Evolutionary conservation across 139 green algal genomes (phyloP).

Genomic region (Ettlia oleoabundans): DNA sequence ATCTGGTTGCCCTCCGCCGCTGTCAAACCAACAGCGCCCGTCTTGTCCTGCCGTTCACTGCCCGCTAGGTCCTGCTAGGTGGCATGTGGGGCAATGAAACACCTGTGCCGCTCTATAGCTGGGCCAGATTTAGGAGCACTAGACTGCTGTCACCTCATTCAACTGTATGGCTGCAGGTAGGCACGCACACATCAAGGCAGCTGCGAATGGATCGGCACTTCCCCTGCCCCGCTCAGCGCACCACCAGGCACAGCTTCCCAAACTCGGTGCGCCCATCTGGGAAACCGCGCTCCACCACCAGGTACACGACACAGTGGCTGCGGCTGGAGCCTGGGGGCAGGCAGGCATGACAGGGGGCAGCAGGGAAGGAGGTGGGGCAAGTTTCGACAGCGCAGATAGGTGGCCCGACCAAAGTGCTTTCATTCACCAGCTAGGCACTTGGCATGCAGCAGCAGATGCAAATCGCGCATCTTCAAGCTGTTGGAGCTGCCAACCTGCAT

Average conservation of each 20-base stretch:
- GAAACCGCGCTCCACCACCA: constrained; percentile 61
- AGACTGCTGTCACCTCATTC: neutral
- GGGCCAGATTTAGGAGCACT: neutral
- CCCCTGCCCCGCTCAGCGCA: neutral
- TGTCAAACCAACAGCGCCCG: constrained; percentile 55
- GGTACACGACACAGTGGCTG: constrained; percentile 75
- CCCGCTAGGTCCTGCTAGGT: constrained; percentile 74
- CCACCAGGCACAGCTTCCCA: constrained; percentile 77
- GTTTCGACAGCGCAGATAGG: too few relatives aligned
- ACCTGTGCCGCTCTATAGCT: too few relatives aligned
- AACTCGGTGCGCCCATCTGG: constrained; percentile 52
- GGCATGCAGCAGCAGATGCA: too few relatives aligned
- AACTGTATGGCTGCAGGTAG: neutral
- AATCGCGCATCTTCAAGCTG: too few relatives aligned
- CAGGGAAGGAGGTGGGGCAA: too few relatives aligned
- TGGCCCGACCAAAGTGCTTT: too few relatives aligned
- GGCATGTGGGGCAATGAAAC: neutral
- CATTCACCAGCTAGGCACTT: too few relatives aligned
- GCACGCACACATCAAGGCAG: neutral
- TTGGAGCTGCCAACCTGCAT: too few relatives aligned
- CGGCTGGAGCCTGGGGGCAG: constrained; percentile 62
- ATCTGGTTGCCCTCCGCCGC: constrained; percentile 79
- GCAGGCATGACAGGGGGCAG: too few relatives aligned
- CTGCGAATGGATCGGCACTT: too few relatives aligned
- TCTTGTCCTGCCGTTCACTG: constrained; percentile 75